phyloP scores from a whole-genome alignment of 2,329 filamentous ascomycete genomes.

The Calonectria montana region DNA sequence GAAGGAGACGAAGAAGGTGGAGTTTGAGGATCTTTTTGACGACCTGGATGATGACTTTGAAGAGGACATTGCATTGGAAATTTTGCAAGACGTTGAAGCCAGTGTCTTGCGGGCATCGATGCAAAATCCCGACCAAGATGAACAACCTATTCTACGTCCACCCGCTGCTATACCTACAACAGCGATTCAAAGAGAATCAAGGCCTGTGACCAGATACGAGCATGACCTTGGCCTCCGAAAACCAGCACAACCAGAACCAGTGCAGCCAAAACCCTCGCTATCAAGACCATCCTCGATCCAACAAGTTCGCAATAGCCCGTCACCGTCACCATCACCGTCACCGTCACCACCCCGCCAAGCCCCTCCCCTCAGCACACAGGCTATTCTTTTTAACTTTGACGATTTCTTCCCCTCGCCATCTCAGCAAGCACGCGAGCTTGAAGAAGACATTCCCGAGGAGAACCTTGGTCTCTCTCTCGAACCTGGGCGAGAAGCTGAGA shows the following conservation, averaged over 20 bases:
- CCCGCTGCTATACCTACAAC: background rate
- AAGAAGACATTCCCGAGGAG: conserved; percentile 46
- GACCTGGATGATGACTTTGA: conserved; percentile 42
- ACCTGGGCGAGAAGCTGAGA: conserved; percentile 19
- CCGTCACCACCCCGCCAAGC: conserved; percentile 33
- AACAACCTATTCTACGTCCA: background rate
- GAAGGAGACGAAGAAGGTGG: background rate
- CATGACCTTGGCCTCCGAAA: conserved; percentile 35
- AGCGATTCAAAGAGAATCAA: background rate
- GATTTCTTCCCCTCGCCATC: conserved; percentile 68
- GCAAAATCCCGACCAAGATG: background rate
- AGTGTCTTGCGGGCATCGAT: conserved; percentile 14
- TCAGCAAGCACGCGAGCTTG: conserved; percentile 66
- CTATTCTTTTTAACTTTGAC: conserved; percentile 63
- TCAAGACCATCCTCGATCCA: conserved; percentile 11
- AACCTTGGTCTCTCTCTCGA: conserved; percentile 5
- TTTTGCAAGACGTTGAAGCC: conserved; percentile 38
- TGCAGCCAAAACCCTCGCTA: background rate
- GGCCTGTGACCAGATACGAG: conserved; percentile 22
- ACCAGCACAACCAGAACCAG: background rate
- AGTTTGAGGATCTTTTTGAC: conserved; percentile 9
- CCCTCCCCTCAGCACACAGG: conserved; percentile 60
- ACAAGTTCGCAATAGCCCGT: conserved; percentile 5
- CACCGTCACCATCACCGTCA: conserved; percentile 29
- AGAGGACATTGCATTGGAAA: conserved; percentile 41